These are phyloP conservation scores for Aspergillus carbonarius DNA, from an alignment of 2,329 filamentous ascomycete species.

Conservation along the genomic window DNA sequence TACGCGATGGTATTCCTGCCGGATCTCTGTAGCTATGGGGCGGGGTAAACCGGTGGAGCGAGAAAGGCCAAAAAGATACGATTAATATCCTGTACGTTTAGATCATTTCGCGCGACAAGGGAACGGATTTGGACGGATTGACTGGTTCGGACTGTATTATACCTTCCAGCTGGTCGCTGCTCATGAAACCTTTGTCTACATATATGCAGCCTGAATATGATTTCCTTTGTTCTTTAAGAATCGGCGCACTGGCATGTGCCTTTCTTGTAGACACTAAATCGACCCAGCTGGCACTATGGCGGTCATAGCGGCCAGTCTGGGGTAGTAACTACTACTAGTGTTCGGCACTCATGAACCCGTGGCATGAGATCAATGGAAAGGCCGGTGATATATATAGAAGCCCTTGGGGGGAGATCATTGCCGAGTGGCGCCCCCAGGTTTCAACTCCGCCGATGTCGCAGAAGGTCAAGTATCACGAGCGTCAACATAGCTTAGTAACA, in stretches of 20 bases:
- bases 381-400: slow-evolving; percentile 1
- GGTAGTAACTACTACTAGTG: neutral
- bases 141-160: slow-evolving; percentile 12
- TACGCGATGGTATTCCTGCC: slow-evolving; percentile 22
- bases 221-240: slow-evolving; percentile 34
- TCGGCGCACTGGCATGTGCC: neutral
- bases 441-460: neutral
- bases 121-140: slow-evolving; percentile 28
- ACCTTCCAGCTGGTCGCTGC: slow-evolving; percentile 25
- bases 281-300: neutral
- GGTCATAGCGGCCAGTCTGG: neutral
- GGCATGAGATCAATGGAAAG: neutral
- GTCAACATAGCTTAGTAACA: neutral
- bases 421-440: neutral
- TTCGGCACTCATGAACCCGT: neutral
- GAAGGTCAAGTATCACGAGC: no score
- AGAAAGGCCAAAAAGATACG: slow-evolving; percentile 32
- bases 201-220: slow-evolving; percentile 31
- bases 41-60: slow-evolving; percentile 24
- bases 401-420: neutral
- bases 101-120: slow-evolving; percentile 36
- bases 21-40: slow-evolving; percentile 30
- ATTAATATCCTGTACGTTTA: slow-evolving; percentile 46
- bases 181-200: slow-evolving; percentile 20
- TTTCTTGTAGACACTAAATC: neutral